phyloP scores from a whole-genome alignment of 2,329 filamentous ascomycete species.

The Trichoderma hamatum region DNA sequence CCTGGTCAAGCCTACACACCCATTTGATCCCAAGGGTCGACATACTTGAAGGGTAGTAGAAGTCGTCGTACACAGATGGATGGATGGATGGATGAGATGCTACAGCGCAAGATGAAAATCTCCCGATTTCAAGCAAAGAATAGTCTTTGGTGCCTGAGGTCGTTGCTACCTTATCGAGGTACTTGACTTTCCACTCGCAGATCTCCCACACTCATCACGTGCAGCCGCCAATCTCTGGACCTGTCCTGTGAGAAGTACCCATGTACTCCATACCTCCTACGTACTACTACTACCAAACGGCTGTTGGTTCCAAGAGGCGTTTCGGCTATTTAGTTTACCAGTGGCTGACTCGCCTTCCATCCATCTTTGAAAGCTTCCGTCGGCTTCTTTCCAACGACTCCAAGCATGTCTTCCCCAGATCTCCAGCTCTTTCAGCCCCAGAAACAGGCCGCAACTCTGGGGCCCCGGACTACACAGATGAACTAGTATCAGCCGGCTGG shows the following conservation, averaged over 20 bases:
- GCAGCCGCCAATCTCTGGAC: not conserved
- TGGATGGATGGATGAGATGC: not conserved
- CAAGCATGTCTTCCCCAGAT: constrained; percentile 4
- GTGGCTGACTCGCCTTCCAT: not conserved
- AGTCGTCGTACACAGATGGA: not conserved
- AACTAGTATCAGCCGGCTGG: not conserved
- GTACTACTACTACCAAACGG: not conserved
- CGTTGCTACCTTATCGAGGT: not conserved
- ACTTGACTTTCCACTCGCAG: not conserved
- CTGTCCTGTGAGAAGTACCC: not conserved
- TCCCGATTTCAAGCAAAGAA: not conserved
- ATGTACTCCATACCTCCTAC: not conserved
- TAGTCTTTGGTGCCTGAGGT: not conserved
- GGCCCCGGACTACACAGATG: not conserved
- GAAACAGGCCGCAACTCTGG: not conserved
- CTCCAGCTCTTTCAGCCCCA: constrained; percentile 18
- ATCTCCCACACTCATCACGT: not conserved
- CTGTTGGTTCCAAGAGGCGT: not conserved
- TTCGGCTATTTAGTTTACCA: constrained; percentile 7
- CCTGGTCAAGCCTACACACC: not conserved
- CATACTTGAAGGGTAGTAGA: not conserved
- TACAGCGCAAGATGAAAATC: not conserved
- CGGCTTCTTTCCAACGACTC: constrained; percentile 2
- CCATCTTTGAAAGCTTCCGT: not conserved
- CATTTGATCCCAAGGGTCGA: not conserved